Evolutionary conservation across 225 moss, liverwort and hornwort species (phyloP), one percentile per base, ranked within the genome.

Genomic region (Asterella californica): DNA sequence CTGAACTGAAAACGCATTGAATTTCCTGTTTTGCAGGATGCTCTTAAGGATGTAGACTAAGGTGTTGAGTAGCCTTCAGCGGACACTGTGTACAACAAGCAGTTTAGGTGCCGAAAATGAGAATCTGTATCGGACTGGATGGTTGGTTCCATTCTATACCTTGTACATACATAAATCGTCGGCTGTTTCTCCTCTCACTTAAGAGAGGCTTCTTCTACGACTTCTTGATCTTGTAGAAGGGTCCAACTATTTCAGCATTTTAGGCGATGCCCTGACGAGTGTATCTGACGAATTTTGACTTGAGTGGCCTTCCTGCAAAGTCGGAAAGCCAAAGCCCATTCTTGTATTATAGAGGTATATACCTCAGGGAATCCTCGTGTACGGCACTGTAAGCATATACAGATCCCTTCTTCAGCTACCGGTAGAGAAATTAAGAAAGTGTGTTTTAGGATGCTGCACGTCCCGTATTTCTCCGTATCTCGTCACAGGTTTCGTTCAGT

Each of bases 21-120:
- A 17, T 19, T 75, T 52, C 22, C 29, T 75, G 9, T 77, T 72
- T 69, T 78, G 62, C 88, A 95, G 95, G 89, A 92, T 22, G 95
- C 95, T 14, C 83, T 95, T 42, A 95, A 93, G 85, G 91, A 91
- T 15, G 87, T 95, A 8, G 95, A 95, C 15, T 33, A 76, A 82
- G 32, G 63, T 38, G 18, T 57, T 1, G 42, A 70, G 36, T 68
- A 22, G 70, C 18, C 46, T 30, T 21, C n/a, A 69, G n/a, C 38
- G 67, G 48, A n/a, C 64, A 34, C 15, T 29, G 38, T 70, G 52
- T 78, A 78, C 72, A 48, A 67, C 57, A 65, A 46, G 61, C 24
- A 75, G 49, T 52, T 45, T 72, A 45, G 53, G 59, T 68, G 59
- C 37, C 24, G 54, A 50, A 78, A 52, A 73, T 74, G 15, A 74